These are phyloP conservation scores for Hypoxylon fragiforme DNA, from an alignment of 495 filamentous ascomycete genomes.

Conservation along the genomic window DNA sequence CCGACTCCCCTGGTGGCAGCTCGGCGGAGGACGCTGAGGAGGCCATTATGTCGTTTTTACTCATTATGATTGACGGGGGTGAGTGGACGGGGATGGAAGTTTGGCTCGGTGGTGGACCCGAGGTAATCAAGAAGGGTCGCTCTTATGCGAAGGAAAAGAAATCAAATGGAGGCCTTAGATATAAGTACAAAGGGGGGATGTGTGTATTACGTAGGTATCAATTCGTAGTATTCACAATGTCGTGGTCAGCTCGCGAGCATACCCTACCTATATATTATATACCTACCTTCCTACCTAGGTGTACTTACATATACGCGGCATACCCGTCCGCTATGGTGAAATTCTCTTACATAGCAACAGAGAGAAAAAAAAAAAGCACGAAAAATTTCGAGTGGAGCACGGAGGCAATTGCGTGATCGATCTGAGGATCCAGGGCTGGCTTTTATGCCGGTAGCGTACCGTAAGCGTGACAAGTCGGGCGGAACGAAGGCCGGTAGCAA, in stretches of 20 bases:
- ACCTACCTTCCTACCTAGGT: background rate
- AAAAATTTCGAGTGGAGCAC: conserved; percentile 28
- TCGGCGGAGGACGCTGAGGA: conserved; percentile 10
- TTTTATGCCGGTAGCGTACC: conserved; percentile 15
- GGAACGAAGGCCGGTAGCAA: conserved; percentile 1
- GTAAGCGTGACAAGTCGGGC: conserved; percentile 18
- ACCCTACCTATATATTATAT: background rate
- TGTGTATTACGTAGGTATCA: too few species aligned
- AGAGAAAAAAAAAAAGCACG: background rate
- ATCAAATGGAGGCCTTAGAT: too few species aligned
- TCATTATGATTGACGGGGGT: too few species aligned
- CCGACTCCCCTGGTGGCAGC: too few species aligned
- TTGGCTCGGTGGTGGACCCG: too few species aligned
- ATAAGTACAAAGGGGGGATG: too few species aligned
- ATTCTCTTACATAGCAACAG: background rate
- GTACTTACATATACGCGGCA: background rate
- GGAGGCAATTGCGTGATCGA: conserved; percentile 23
- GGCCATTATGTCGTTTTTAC: conserved; percentile 12
- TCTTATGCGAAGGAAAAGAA: too few species aligned
- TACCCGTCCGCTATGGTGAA: background rate
- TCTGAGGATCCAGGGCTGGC: conserved; percentile 26
- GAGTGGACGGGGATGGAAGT: too few species aligned
- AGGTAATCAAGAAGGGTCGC: too few species aligned
- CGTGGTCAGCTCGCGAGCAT: background rate
- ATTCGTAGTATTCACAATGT: background rate